Conservation (phyloP, 345 rosid species). For the Aquilaria malaccensis region DNA sequence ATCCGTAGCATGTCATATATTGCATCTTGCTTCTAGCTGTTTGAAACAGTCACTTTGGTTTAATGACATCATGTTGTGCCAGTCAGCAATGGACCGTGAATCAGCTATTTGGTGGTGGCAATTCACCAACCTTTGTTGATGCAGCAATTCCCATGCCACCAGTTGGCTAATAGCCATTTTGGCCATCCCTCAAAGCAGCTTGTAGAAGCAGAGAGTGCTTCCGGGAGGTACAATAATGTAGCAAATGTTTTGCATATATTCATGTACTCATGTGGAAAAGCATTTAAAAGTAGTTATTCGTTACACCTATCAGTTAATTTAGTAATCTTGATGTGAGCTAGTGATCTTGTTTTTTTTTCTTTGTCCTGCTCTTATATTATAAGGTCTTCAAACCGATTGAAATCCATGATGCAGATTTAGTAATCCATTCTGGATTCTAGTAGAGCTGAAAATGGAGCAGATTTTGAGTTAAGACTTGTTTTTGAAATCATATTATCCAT, state of each 20-base stretch:
- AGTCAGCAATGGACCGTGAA: constrained; percentile 77
- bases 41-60: constrained; percentile 10
- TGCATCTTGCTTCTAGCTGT: constrained; percentile 6
- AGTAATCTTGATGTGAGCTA: constrained; percentile 12
- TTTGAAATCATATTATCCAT: no score
- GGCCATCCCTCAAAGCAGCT: constrained; percentile 71
- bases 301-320: constrained; percentile 18
- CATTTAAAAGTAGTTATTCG: constrained; percentile 21
- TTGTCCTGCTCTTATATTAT: not conserved
- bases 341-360: not conserved
- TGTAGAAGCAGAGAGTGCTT: constrained; percentile 47
- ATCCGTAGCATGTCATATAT: not conserved
- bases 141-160: constrained; percentile 57
- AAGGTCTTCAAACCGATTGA: no score
- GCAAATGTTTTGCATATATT: constrained; percentile 14
- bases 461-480: no score
- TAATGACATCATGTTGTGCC: constrained; percentile 57
- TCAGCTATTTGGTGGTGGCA: constrained; percentile 80
- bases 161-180: constrained; percentile 74
- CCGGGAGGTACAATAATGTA: constrained; percentile 40
- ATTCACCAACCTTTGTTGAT: constrained; percentile 69
- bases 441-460: no score
- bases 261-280: constrained; percentile 5
- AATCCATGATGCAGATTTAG: no score
- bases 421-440: no score